Conservation (phyloP, 2,329 filamentous ascomycete genomes). For the Exophiala phaeomuriformis region DNA sequence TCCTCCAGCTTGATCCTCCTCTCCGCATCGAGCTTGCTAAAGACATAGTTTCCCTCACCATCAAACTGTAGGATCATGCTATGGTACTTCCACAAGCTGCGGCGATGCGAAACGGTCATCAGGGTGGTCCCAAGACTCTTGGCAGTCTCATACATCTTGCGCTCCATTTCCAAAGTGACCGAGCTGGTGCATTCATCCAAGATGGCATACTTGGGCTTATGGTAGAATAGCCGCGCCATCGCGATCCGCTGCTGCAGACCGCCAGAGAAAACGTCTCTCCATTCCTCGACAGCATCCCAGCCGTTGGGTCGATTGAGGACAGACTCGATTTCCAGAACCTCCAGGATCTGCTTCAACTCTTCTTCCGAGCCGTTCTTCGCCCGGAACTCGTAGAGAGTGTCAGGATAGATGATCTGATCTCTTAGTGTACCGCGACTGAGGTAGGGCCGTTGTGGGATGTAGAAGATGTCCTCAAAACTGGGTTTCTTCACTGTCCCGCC, state of each 20-base stretch:
- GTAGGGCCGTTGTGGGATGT: slow-evolving; percentile 94
- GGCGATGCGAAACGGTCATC: slow-evolving; percentile 89
- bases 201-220: slow-evolving; percentile 86
- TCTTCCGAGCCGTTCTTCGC: slow-evolving; percentile 73
- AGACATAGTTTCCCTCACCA: slow-evolving; percentile 84
- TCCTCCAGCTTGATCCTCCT: slow-evolving; percentile 79
- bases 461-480: slow-evolving; percentile 88
- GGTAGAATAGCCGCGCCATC: slow-evolving; percentile 93
- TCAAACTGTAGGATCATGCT: slow-evolving; percentile 93
- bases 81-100: slow-evolving; percentile 95
- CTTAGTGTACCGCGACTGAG: slow-evolving; percentile 84
- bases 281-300: slow-evolving; percentile 93
- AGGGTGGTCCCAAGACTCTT: slow-evolving; percentile 86
- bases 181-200: slow-evolving; percentile 93
- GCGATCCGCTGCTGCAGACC: slow-evolving; percentile 93
- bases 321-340: slow-evolving; percentile 71
- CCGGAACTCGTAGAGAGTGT: slow-evolving; percentile 79
- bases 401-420: slow-evolving; percentile 95
- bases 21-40: slow-evolving; percentile 83
- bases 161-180: slow-evolving; percentile 91
- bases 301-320: slow-evolving; percentile 72
- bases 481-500: slow-evolving; percentile 90
- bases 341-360: slow-evolving; percentile 69
- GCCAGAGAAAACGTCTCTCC: slow-evolving; percentile 87
- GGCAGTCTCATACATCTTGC: slow-evolving; percentile 94